These are phyloP conservation scores for Platanthera guangdongensis DNA, from an alignment of 106 monocot species.

Conservation along the genomic window DNA sequence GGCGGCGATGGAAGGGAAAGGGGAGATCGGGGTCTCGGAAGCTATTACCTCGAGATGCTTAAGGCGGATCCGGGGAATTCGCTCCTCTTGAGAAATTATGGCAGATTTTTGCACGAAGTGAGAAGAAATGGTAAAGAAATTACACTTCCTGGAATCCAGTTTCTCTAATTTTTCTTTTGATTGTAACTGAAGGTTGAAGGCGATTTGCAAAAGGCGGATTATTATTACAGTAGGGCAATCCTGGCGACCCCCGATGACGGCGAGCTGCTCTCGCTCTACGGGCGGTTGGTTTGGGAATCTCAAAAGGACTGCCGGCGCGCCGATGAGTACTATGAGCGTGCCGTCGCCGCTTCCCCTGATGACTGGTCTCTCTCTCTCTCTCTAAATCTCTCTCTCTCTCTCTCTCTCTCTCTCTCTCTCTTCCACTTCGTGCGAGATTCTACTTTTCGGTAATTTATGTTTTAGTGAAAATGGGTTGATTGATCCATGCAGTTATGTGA, in stretches of 20 bases:
- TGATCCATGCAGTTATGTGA: slow-evolving; percentile 14
- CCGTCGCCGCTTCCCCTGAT: slow-evolving; percentile 20
- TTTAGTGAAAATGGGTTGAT: neutral
- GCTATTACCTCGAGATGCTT: slow-evolving; percentile 56
- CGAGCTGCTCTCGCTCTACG: slow-evolving; percentile 23
- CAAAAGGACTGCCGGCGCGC: slow-evolving; percentile 22
- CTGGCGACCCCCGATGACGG: slow-evolving; percentile 21
- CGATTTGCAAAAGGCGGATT: slow-evolving; percentile 18
- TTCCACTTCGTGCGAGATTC: neutral
- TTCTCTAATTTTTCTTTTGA: neutral
- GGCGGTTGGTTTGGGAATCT: slow-evolving; percentile 21
- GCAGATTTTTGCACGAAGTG: slow-evolving; percentile 68
- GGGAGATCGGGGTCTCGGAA: slow-evolving; percentile 13
- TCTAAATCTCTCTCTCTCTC: no score
- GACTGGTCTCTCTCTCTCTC: slow-evolving; percentile 15
- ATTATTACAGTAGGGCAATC: slow-evolving; percentile 26
- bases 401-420: neutral
- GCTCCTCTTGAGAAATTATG: slow-evolving; percentile 73
- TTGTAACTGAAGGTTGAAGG: slow-evolving; percentile 13
- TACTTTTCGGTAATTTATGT: neutral
- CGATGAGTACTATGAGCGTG: slow-evolving; percentile 13
- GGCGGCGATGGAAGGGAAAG: slow-evolving; percentile 10
- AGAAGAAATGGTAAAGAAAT: neutral
- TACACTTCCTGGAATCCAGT: neutral
- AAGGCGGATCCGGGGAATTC: slow-evolving; percentile 54